Evolutionary conservation across 352 stramenopile species (phyloP).

Genomic region (Aphanomyces stellatus): DNA sequence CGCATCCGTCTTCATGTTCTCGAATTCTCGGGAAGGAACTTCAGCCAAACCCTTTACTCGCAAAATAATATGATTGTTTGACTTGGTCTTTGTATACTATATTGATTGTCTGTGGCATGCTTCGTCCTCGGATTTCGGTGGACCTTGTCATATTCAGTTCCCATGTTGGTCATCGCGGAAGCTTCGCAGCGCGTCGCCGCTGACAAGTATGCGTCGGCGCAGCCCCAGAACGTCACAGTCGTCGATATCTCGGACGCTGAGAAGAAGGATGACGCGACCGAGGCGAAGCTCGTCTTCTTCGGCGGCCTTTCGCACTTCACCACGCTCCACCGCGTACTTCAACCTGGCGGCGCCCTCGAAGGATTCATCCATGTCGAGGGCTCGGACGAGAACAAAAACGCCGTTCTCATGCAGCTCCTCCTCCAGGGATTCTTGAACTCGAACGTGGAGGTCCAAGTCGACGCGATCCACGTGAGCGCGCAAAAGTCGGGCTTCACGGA

Average conservation of each 20-base stretch:
- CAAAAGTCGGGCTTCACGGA: constrained; percentile 59
- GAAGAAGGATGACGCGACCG: constrained; percentile 30
- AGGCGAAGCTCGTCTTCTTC: background rate
- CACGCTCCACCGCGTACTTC: constrained; percentile 6
- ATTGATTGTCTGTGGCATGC: too few relatives aligned
- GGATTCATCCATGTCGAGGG: background rate
- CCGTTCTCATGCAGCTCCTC: constrained; percentile 69
- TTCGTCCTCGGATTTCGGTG: too few relatives aligned
- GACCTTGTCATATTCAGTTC: constrained; percentile 24
- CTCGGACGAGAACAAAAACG: constrained; percentile 27
- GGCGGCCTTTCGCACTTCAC: background rate
- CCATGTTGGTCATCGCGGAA: constrained; percentile 44
- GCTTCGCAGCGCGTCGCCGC: background rate
- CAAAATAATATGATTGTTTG: background rate
- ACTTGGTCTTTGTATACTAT: background rate
- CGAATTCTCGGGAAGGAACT: constrained; percentile 37
- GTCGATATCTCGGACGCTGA: constrained; percentile 34
- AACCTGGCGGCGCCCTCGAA: constrained; percentile 5
- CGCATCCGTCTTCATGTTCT: constrained; percentile 46
- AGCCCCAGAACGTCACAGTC: background rate
- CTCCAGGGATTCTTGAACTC: constrained; percentile 66
- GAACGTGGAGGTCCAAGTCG: constrained; percentile 25
- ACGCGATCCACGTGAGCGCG: constrained; percentile 35
- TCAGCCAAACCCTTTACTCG: too few relatives aligned
- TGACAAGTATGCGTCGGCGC: background rate